Conservation (phyloP, 2,329 filamentous ascomycete species). For the Colletotrichum simmondsii region DNA sequence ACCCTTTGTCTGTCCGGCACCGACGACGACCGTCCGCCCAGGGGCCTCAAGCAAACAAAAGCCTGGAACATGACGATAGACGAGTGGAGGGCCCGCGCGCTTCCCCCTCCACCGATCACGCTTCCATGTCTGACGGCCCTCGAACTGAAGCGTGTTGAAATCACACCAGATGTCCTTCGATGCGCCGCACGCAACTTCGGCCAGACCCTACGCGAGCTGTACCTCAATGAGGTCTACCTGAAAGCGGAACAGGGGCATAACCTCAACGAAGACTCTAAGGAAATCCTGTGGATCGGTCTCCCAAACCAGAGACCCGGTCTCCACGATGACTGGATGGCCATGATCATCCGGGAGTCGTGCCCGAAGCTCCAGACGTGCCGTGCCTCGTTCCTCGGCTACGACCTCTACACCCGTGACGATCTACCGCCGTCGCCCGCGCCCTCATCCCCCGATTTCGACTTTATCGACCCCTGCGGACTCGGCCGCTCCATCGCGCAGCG, state of each 20-base stretch:
- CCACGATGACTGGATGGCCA: slow-evolving; percentile 55
- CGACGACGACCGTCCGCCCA: slow-evolving; percentile 50
- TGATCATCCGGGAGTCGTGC: slow-evolving; percentile 48
- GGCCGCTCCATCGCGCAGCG: slow-evolving; percentile 54
- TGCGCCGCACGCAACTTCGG: slow-evolving; percentile 48
- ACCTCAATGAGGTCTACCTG: slow-evolving; percentile 57
- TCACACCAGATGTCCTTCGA: slow-evolving; percentile 49
- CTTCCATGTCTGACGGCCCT: slow-evolving; percentile 52
- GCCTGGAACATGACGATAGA: slow-evolving; percentile 47
- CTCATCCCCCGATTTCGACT: slow-evolving; percentile 46
- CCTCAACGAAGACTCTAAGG: slow-evolving; percentile 45
- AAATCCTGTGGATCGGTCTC: slow-evolving; percentile 57
- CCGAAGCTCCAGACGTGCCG: slow-evolving; percentile 53
- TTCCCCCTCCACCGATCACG: slow-evolving; percentile 50
- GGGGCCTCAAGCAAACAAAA: slow-evolving; percentile 50
- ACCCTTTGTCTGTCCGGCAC: slow-evolving; percentile 61
- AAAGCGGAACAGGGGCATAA: slow-evolving; percentile 51
- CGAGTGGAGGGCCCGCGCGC: slow-evolving; percentile 52
- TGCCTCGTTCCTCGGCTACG: slow-evolving; percentile 56
- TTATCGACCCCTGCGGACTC: slow-evolving; percentile 53
- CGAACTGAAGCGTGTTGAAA: slow-evolving; percentile 55
- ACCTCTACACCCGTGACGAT: slow-evolving; percentile 50
- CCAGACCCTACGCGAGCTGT: slow-evolving; percentile 54
- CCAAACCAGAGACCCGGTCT: slow-evolving; percentile 52
- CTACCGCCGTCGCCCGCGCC: slow-evolving; percentile 35